phyloP scores from a whole-genome alignment of 257 asterid genomes.

The Coffea eugenioides region DNA sequence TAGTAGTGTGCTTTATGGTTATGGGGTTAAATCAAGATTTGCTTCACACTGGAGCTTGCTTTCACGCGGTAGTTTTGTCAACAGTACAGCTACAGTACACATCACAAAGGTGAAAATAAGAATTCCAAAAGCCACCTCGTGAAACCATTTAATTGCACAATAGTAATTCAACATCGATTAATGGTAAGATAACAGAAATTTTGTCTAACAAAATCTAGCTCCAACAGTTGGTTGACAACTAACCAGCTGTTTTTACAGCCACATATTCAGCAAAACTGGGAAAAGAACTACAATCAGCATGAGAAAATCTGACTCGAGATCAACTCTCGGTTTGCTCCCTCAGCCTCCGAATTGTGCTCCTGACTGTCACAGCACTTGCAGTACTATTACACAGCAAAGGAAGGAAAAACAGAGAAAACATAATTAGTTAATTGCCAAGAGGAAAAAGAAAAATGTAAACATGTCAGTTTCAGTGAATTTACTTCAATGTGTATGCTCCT shows the following conservation, averaged over 20 bases:
- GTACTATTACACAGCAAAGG: constrained; percentile 29
- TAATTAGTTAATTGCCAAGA: background rate
- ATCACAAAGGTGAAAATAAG: background rate
- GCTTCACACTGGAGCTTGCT: too few relatives aligned
- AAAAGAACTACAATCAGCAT: background rate
- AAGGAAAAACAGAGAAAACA: background rate
- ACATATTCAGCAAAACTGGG: background rate
- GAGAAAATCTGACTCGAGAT: background rate
- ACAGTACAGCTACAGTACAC: background rate
- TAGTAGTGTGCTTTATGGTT: too few relatives aligned
- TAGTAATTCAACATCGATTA: background rate
- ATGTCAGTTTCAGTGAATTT: background rate
- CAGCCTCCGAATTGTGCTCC: constrained; percentile 49
- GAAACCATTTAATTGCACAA: background rate
- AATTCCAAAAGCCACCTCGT: background rate
- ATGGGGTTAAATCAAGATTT: too few relatives aligned
- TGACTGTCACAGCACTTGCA: constrained; percentile 46
- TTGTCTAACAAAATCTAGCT: background rate
- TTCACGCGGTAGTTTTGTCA: too few relatives aligned
- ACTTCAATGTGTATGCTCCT: constrained; percentile 52
- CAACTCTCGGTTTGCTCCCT: constrained; percentile 52
- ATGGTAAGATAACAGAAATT: background rate
- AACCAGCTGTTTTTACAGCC: background rate
- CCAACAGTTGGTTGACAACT: background rate
- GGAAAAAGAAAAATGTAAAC: too few relatives aligned